Base-by-base conservation (phyloP, 352 stramenopile species). In the Globisporangium solare region DNA sequence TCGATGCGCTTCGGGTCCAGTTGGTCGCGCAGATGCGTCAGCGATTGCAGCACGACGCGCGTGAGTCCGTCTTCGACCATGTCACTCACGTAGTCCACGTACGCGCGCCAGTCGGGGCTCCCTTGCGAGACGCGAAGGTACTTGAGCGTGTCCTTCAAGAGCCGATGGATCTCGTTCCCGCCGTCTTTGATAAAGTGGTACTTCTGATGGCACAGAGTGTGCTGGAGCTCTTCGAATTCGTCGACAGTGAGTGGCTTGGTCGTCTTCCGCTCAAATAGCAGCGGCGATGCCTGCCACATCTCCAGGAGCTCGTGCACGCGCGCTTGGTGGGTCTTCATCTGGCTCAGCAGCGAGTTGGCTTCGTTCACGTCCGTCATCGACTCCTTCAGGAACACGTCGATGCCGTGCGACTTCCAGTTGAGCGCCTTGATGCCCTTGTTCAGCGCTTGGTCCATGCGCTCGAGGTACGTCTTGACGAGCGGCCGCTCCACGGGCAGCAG, bases 351-450 rank as follows among this genome's bases (percentile, higher is more conserved):
- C 0, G 77, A 65, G 50, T 89, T 94, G 0, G 92, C 84, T 51
- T 96, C 87, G 46, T 95, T 94, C 32, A 97, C 89, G 35, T 96
- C 76, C 0, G 79, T 74, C 75, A 96, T 90, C 17, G 83, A 84
- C 46, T 96, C 88, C 49, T 92, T 96, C 32, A 97, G 59, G 40
- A 97, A 98, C 5, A 92, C 70, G 45, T 97, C 89, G 50, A 98
- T 97, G 18, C 89, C 89, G 35, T 95, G 89, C 6, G 77, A 95
- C 47, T 97, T 97, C 92, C 92, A 98, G 57, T 97, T 98, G 8
- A 98, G 70, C 3, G 76, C 61, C 56, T 91, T 91, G 13, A 98
- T 86, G 5, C 91, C 92, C 63, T 97, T 93, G 17, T 74, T 79
- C 4, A 98, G 58, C 11, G 84, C 75, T 53, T 96, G 83, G 52